phyloP scores from a whole-genome alignment of 768 basidiomycete genomes.

The Asterophora parasitica region DNA sequence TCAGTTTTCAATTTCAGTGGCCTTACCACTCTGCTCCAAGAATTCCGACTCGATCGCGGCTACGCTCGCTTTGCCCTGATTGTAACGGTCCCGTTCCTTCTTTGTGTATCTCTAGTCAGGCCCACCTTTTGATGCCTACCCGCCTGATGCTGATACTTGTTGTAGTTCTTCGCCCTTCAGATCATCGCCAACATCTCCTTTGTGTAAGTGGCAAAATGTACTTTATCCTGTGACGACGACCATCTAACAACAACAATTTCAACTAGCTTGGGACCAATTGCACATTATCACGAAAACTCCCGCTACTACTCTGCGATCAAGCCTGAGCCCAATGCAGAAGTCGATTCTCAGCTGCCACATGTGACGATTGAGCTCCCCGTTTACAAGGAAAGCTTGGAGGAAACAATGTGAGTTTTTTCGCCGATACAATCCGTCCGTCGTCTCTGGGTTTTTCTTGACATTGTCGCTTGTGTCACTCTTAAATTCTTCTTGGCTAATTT shows the following conservation, averaged over 20 bases:
- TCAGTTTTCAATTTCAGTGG: slow-evolving; percentile 71
- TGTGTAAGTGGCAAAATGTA: slow-evolving; percentile 39
- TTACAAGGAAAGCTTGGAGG: slow-evolving; percentile 80
- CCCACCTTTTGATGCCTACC: background rate
- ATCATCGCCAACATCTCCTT: slow-evolving; percentile 60
- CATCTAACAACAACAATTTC: slow-evolving; percentile 1
- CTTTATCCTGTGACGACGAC: background rate
- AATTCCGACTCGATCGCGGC: slow-evolving; percentile 62
- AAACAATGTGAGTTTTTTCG: slow-evolving; percentile 62
- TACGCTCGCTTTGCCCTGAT: slow-evolving; percentile 64
- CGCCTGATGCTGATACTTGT: background rate
- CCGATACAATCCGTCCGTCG: background rate
- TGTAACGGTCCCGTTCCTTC: slow-evolving; percentile 61
- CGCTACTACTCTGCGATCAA: slow-evolving; percentile 72
- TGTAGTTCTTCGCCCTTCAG: slow-evolving; percentile 71
- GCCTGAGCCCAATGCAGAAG: slow-evolving; percentile 55
- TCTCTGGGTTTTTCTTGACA: background rate
- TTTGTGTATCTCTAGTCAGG: slow-evolving; percentile 71
- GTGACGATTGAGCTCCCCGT: slow-evolving; percentile 82
- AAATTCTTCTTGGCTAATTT: background rate
- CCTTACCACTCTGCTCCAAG: slow-evolving; percentile 50
- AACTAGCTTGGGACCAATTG: slow-evolving; percentile 70
- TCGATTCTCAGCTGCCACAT: slow-evolving; percentile 66
- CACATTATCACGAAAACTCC: slow-evolving; percentile 83
- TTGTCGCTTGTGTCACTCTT: background rate